Conservation (phyloP, 352 stramenopile genomes). For the Phytophthora macrochlamydospora region DNA sequence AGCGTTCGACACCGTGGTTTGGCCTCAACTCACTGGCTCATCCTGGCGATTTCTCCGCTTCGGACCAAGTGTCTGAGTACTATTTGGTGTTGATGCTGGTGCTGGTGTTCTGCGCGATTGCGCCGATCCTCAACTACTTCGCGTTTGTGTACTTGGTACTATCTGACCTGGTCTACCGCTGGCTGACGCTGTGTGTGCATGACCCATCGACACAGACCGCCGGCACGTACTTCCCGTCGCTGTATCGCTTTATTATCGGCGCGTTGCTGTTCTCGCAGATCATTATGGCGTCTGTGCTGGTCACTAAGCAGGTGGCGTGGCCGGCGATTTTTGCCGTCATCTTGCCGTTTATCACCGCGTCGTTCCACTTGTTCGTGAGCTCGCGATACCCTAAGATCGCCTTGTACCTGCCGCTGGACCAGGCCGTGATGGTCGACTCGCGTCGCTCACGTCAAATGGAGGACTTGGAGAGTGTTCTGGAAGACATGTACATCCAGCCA, state of each 20-base stretch:
- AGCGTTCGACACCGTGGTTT: conserved; percentile 73
- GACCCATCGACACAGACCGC: conserved; percentile 73
- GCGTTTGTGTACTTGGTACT: conserved; percentile 69
- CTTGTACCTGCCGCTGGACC: conserved; percentile 71
- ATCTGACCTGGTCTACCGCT: conserved; percentile 79
- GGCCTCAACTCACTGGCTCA: conserved; percentile 62
- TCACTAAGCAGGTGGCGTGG: conserved; percentile 74
- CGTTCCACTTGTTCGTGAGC: conserved; percentile 79
- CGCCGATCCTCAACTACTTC: conserved; percentile 85
- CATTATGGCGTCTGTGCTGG: conserved; percentile 74
- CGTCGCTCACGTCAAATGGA: conserved; percentile 56
- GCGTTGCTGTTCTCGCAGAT: conserved; percentile 82
- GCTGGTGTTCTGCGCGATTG: conserved; percentile 75
- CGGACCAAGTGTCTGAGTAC: conserved; percentile 69
- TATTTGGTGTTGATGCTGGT: conserved; percentile 79
- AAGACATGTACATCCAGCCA: conserved; percentile 72
- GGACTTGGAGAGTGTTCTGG: conserved; percentile 60
- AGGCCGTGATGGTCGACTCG: conserved; percentile 77
- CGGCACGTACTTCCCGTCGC: conserved; percentile 76
- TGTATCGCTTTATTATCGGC: conserved; percentile 83
- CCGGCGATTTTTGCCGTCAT: conserved; percentile 65
- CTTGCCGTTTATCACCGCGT: conserved; percentile 63
- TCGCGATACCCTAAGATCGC: conserved; percentile 72
- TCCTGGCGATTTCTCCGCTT: conserved; percentile 64
- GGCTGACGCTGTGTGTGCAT: conserved; percentile 71